These are phyloP conservation scores for Lentinula novae-zelandiae DNA, from an alignment of 1,284 basidiomycete species.

Conservation along the genomic window DNA sequence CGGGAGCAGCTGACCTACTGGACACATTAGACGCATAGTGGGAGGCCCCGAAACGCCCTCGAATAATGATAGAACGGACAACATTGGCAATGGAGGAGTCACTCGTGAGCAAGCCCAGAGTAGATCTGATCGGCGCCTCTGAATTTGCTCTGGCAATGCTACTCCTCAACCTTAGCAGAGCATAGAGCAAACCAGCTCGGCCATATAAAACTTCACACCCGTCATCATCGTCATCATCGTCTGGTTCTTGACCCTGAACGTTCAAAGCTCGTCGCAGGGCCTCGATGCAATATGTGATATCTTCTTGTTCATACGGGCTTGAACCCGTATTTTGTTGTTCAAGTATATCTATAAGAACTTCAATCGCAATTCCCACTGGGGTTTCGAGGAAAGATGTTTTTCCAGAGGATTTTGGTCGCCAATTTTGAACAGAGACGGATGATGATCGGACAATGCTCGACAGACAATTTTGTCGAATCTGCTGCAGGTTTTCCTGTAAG, in stretches of 20 bases:
- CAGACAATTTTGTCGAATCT: conserved; percentile 1
- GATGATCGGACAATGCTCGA: neutral
- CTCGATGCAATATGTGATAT: neutral
- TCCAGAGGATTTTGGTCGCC: conserved; percentile 13
- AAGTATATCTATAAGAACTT: conserved; percentile 24
- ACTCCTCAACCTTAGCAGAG: conserved; percentile 39
- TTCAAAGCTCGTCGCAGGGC: neutral
- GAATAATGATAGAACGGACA: conserved; percentile 41
- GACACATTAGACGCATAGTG: conserved; percentile 27
- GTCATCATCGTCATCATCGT: conserved; percentile 20
- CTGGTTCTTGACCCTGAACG: neutral
- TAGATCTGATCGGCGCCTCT: neutral
- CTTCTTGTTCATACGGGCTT: neutral
- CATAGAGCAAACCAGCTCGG: conserved; percentile 51
- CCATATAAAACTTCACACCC: conserved; percentile 56
- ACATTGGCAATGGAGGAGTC: conserved; percentile 25
- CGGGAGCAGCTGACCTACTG: conserved; percentile 22
- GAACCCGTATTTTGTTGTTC: neutral
- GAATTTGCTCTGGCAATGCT: neutral
- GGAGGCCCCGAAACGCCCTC: conserved; percentile 39
- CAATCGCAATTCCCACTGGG: conserved; percentile 30
- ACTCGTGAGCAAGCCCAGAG: neutral
- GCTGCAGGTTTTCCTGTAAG: neutral
- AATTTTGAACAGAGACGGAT: neutral
- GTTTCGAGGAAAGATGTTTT: conserved; percentile 37